phyloP scores from a whole-genome alignment of 176 grass and related monocot species.

The Zoysia japonica region DNA sequence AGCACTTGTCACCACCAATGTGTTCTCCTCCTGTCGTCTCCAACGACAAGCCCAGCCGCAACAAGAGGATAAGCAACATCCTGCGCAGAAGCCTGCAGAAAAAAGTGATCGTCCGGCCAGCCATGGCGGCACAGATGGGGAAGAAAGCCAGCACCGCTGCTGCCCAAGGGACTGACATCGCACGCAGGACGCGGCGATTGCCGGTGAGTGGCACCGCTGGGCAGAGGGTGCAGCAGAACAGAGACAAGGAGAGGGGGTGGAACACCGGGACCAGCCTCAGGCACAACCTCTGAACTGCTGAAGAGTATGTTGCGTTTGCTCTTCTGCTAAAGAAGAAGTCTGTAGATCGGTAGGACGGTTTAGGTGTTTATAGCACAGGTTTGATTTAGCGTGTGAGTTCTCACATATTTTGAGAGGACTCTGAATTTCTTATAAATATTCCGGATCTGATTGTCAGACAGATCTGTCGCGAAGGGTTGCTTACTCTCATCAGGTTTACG shows the following conservation, averaged over 20 bases:
- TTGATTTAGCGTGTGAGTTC: constrained; percentile 30
- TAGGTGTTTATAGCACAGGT: constrained; percentile 21
- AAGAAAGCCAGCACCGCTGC: constrained; percentile 30
- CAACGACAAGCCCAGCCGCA: constrained; percentile 45
- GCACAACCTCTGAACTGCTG: constrained; percentile 34
- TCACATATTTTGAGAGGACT: constrained; percentile 43
- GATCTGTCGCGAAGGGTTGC: not conserved
- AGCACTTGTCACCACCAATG: constrained; percentile 27
- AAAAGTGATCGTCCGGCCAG: constrained; percentile 79
- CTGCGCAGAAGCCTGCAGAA: constrained; percentile 90
- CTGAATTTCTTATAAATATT: constrained; percentile 15
- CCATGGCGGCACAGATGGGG: constrained; percentile 35
- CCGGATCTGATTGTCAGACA: constrained; percentile 11
- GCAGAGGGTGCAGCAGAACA: constrained; percentile 40
- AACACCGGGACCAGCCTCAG: constrained; percentile 51
- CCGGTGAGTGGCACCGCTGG: not conserved
- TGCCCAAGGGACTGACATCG: constrained; percentile 35
- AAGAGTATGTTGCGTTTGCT: not conserved
- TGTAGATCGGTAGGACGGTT: constrained; percentile 38
- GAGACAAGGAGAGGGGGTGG: constrained; percentile 71
- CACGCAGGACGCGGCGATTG: constrained; percentile 45
- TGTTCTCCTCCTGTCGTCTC: constrained; percentile 35
- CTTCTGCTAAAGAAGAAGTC: not conserved
- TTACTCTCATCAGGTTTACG: not conserved
- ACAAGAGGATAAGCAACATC: constrained; percentile 73